phyloP scores from a whole-genome alignment of 1,284 basidiomycete species.

The Meripilus lineatus region DNA sequence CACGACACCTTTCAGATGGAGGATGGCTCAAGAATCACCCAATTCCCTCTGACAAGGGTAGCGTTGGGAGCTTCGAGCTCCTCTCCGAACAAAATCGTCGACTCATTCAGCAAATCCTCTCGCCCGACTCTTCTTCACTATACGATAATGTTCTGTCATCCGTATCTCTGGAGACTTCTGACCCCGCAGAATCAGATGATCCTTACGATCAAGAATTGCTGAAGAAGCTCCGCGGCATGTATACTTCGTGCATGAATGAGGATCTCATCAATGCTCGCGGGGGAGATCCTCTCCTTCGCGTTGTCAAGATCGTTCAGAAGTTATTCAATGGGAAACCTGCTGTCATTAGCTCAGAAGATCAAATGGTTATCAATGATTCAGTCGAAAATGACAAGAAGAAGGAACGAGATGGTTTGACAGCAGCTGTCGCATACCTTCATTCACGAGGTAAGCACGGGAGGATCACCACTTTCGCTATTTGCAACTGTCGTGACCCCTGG shows the following conservation, averaged over 20 bases:
- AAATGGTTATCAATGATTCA: conserved; percentile 5
- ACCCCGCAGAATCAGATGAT: conserved; percentile 12
- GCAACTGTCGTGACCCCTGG: no score
- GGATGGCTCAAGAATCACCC: conserved; percentile 82
- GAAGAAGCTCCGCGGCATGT: conserved; percentile 76
- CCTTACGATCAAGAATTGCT: conserved; percentile 67
- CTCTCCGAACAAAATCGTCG: conserved; percentile 62
- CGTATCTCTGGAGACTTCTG: conserved; percentile 8
- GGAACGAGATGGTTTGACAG: conserved; percentile 56
- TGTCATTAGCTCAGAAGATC: conserved; percentile 23
- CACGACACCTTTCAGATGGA: conserved; percentile 44
- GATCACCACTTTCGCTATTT: conserved; percentile 3
- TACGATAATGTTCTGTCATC: conserved; percentile 12
- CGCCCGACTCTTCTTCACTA: conserved; percentile 20
- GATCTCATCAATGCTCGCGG: conserved; percentile 58
- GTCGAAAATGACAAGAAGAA: conserved; percentile 20
- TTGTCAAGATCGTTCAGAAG: conserved; percentile 51
- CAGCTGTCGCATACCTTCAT: conserved; percentile 83
- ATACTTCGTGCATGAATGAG: conserved; percentile 82
- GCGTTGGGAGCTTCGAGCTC: conserved; percentile 58
- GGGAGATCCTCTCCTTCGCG: conserved; percentile 52
- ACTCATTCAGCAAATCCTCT: conserved; percentile 51
- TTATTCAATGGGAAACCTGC: conserved; percentile 52
- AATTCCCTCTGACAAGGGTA: conserved; percentile 80
- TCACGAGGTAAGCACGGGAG: conserved; percentile 55